Conservation (phyloP, 306 rosid species). For the Inga oerstediana region DNA sequence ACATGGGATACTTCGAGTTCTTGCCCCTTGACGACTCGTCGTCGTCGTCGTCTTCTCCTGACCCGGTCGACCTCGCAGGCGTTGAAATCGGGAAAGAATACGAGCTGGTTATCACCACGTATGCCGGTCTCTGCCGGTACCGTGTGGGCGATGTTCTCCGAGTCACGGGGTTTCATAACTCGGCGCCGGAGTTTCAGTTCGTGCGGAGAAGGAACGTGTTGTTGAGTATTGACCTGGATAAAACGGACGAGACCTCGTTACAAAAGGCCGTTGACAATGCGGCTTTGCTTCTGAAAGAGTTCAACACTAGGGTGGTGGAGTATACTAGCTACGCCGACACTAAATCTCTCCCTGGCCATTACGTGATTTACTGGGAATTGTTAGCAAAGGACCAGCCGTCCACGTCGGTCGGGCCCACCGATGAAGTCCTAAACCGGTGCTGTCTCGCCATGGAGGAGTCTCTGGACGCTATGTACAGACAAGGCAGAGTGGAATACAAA, state of each 20-base stretch:
- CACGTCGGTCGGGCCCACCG: neutral
- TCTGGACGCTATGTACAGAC: conserved; percentile 72
- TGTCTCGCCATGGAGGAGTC: conserved; percentile 74
- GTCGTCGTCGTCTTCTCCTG: conserved; percentile 54
- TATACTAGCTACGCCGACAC: conserved; percentile 81
- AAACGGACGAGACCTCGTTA: conserved; percentile 73
- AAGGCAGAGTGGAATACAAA: conserved; percentile 65
- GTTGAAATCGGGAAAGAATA: conserved; percentile 70
- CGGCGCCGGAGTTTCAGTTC: conserved; percentile 70
- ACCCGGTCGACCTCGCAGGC: conserved; percentile 60
- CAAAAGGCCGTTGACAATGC: conserved; percentile 70
- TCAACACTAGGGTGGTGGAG: conserved; percentile 72
- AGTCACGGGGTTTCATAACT: conserved; percentile 80
- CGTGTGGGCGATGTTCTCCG: conserved; percentile 76
- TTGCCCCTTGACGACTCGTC: conserved; percentile 58
- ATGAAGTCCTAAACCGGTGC: conserved; percentile 47
- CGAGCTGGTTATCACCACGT: conserved; percentile 65
- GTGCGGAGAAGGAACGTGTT: conserved; percentile 75
- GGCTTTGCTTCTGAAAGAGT: conserved; percentile 38
- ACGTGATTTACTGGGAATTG: conserved; percentile 86
- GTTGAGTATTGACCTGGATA: conserved; percentile 76
- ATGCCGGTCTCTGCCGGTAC: conserved; percentile 77
- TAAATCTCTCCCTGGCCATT: conserved; percentile 73
- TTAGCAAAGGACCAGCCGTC: conserved; percentile 51
- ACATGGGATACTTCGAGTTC: conserved; percentile 89